Conservation (phyloP, 192 early-diverging fungal genomes). For the Coemansia sp. region DNA sequence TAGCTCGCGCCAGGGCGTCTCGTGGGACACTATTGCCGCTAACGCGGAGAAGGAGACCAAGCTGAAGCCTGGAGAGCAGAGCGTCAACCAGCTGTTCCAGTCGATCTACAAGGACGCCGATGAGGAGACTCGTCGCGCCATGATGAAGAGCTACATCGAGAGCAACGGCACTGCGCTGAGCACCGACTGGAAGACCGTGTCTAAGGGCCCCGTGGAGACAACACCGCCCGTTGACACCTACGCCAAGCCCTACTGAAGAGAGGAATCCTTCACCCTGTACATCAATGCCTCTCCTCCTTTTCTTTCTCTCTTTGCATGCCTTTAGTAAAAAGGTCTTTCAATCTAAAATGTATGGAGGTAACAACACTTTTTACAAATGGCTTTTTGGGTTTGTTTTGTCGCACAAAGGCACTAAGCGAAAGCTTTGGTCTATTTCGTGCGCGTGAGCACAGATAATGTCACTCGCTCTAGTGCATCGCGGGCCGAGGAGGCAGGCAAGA, state of each 20-base stretch:
- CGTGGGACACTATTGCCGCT: slow-evolving; percentile 83
- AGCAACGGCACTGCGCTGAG: slow-evolving; percentile 91
- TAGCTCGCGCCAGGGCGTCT: slow-evolving; percentile 59
- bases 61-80: slow-evolving; percentile 86
- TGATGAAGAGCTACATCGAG: slow-evolving; percentile 98
- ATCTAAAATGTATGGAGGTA: not conserved
- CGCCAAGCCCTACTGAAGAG: slow-evolving; percentile 66
- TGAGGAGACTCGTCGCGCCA: slow-evolving; percentile 83
- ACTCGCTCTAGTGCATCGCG: slow-evolving; percentile 74
- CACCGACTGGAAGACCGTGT: slow-evolving; percentile 95
- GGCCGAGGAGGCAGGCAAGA: slow-evolving; percentile 73
- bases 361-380: not conserved
- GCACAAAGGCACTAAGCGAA: not conserved
- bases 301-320: not conserved
- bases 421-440: slow-evolving; percentile 64
- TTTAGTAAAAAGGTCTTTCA: not conserved
- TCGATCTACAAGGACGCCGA: slow-evolving; percentile 88
- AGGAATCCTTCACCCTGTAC: not conserved
- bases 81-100: slow-evolving; percentile 90
- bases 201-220: slow-evolving; percentile 77
- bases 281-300: not conserved
- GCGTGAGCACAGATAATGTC: slow-evolving; percentile 75
- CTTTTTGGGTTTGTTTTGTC: not conserved
- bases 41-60: slow-evolving; percentile 73
- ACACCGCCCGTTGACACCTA: slow-evolving; percentile 91